Conservation (phyloP, 139 green algal genomes). For the Edaphochlamys debaryana region DNA sequence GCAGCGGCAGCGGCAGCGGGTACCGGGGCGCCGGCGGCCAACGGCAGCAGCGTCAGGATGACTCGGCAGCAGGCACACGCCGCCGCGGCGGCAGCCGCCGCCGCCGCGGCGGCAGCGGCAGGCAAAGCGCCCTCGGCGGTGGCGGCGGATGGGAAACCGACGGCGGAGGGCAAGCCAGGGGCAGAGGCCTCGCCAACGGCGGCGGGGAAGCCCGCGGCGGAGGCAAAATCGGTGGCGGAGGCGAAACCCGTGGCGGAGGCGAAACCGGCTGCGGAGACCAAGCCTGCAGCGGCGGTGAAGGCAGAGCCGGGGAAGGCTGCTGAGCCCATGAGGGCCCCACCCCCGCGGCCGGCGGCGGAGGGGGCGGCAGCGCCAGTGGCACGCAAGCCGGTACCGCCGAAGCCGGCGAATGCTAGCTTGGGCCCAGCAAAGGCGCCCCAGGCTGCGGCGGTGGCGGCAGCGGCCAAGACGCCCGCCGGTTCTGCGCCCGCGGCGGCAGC, state of each 20-base stretch:
- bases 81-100: not conserved
- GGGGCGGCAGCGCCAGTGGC: not conserved
- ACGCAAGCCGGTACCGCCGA: no score
- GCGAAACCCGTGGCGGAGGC: no score
- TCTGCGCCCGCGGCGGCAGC: not conserved
- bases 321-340: not conserved
- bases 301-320: not conserved
- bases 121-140: not conserved
- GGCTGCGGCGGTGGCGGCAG: no score
- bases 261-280: no score
- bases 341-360: no score
- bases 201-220: not conserved
- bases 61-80: not conserved
- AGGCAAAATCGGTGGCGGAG: not conserved
- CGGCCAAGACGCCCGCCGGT: no score
- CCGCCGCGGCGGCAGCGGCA: not conserved
- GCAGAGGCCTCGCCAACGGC: not conserved
- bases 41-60: not conserved
- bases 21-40: no score
- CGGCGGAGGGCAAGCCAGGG: not conserved
- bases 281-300: no score
- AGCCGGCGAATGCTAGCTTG: no score
- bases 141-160: not conserved
- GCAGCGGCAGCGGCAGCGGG: no score
- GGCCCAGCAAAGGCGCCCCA: no score